Percentiles rank a stretch among this genome's conserved stretches.
Evolutionary conservation across 2,329 filamentous ascomycete genomes (phyloP).

Genomic region (Neonectria punicea): DNA sequence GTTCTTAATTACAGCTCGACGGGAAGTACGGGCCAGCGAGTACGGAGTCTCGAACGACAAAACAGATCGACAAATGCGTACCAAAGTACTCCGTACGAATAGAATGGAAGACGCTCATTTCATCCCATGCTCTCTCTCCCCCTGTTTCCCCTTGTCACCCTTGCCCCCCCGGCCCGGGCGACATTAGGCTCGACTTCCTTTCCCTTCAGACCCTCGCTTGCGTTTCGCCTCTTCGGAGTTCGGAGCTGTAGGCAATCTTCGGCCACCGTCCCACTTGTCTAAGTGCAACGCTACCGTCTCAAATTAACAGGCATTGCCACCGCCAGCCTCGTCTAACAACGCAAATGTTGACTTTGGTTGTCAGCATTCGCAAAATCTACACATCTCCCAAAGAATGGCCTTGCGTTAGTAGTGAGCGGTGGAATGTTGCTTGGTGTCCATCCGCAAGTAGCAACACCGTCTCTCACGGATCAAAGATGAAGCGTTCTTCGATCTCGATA

Average conservation of each 20-base stretch:
- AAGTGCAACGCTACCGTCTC: conserved; percentile 6
- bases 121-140: not conserved
- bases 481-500: too few species aligned
- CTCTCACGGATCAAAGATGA: not conserved
- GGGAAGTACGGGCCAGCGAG: not conserved
- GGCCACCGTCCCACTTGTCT: conserved; percentile 4
- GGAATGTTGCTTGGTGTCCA: not conserved
- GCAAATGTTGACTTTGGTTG: not conserved
- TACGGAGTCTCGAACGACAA: not conserved
- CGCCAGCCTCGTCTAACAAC: not conserved
- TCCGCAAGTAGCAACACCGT: not conserved
- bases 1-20: not conserved
- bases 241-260: not conserved
- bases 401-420: not conserved
- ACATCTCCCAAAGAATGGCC: too few species aligned
- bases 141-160: not conserved
- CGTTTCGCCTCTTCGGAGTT: not conserved
- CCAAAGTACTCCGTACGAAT: not conserved
- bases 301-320: conserved; percentile 2
- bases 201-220: not conserved
- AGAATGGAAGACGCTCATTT: not conserved
- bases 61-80: not conserved
- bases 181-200: not conserved
- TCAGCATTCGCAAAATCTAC: not conserved
- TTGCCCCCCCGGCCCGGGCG: not conserved